Evolutionary conservation across 345 rosid genomes (phyloP).

Genomic region (Xanthoceras sorbifolium): DNA sequence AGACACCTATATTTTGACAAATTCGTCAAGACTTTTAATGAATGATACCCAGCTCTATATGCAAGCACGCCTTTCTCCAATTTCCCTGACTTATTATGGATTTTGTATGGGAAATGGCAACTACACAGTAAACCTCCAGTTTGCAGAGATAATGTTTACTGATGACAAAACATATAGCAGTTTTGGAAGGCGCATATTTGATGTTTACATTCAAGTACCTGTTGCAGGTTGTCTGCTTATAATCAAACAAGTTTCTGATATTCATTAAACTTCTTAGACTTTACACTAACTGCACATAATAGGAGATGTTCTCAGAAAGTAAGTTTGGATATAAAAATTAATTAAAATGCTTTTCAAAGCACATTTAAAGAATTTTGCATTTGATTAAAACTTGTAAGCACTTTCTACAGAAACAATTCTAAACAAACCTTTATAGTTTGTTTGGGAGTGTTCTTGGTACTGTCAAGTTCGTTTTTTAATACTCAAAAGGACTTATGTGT

Average conservation of each 20-base stretch:
- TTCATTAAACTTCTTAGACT: background rate
- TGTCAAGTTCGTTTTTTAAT: no score
- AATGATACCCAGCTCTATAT: conserved; percentile 36
- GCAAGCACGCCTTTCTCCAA: conserved; percentile 44
- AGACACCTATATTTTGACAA: conserved; percentile 7
- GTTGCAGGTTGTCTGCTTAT: background rate
- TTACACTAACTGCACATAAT: no score
- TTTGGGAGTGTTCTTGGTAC: no score
- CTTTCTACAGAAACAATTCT: no score
- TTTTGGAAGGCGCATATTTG: conserved; percentile 65
- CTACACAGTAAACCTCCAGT: conserved; percentile 69
- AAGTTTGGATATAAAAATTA: no score
- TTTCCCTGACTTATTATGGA: conserved; percentile 53
- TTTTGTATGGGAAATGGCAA: conserved; percentile 48
- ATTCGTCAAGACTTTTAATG: conserved; percentile 12
- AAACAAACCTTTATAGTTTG: no score
- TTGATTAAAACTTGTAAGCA: no score
- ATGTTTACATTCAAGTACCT: conserved; percentile 69
- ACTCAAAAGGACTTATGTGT: no score
- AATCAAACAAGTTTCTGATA: background rate
- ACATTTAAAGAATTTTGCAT: no score
- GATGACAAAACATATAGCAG: conserved; percentile 33
- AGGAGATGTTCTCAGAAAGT: no score
- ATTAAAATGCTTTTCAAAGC: no score
- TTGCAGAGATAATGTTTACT: conserved; percentile 65